Conservation (phyloP, 306 rosid species). For the Citrullus colocynthis region DNA sequence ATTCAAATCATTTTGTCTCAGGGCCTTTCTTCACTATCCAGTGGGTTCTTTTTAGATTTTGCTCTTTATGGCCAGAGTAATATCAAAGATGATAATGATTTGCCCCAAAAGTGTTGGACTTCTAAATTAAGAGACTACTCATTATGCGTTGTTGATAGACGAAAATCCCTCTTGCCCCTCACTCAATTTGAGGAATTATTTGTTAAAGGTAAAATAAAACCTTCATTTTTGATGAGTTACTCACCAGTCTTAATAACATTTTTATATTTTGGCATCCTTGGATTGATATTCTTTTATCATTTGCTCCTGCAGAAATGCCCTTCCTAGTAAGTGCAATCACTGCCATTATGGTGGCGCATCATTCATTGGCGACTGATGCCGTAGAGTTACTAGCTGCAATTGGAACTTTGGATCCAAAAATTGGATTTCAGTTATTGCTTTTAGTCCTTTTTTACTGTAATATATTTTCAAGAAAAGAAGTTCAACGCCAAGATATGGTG, state of each 20-base stretch:
- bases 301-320: slow-evolving; percentile 52
- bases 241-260: slow-evolving; percentile 2
- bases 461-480: slow-evolving; percentile 55
- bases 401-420: slow-evolving; percentile 66
- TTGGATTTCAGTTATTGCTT: slow-evolving; percentile 72
- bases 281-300: slow-evolving; percentile 1
- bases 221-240: slow-evolving; percentile 2
- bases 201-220: slow-evolving; percentile 39
- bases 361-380: slow-evolving; percentile 38
- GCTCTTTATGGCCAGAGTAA: slow-evolving; percentile 20
- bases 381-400: slow-evolving; percentile 59
- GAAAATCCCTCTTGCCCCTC: slow-evolving; percentile 45
- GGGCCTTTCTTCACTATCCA: slow-evolving; percentile 42
- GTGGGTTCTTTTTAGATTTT: slow-evolving; percentile 37
- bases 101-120: slow-evolving; percentile 43
- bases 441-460: slow-evolving; percentile 61
- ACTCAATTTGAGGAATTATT: slow-evolving; percentile 46
- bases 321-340: slow-evolving; percentile 45
- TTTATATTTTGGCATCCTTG: background rate
- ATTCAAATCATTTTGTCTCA: slow-evolving; percentile 31
- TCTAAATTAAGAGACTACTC: slow-evolving; percentile 50
- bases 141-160: slow-evolving; percentile 43
- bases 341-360: slow-evolving; percentile 64
- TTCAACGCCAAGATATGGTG: slow-evolving; percentile 43
- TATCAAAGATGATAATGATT: slow-evolving; percentile 23